Evolutionary conservation across 768 basidiomycete species (phyloP), one percentile per base, ranked within the genome.

Genomic region (Lactarius vividus): DNA sequence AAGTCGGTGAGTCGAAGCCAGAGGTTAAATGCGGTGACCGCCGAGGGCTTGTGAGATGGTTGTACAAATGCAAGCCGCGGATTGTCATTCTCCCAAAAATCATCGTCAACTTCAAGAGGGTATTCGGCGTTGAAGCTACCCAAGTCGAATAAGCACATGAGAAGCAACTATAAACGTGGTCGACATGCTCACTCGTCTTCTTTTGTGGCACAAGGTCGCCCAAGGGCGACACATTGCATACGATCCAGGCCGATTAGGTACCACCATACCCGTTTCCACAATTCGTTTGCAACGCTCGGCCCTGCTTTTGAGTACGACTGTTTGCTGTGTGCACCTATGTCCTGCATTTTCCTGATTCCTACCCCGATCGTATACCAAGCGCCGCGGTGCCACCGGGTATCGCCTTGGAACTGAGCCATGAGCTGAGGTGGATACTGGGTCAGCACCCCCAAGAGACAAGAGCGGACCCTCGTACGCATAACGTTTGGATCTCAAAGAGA

Each of bases 401-500:
- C 82, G 46, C 81, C 78, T 57, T 85, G 74, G 72, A 75, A 77
- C 74, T 78, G 78, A n/a, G 67, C 80, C 68, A 84, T 75, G 15
- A 87, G 73, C 85, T 86, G 61, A 29, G 23, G 70, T 56, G 55
- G 20, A 59, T 3, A 46, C 8, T 4, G 13, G 16, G 49, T 70
- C 20, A 52, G 39, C n/a, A 46, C 55, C 23, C 73, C 49, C 66
- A 71, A 20, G 73, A n/a, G 62, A 40, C 23, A 40, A 42, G 35
- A 31, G 56, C 15, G 61, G 23, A 39, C 66, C 59, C 71, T 70
- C 81, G 69, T 76, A 80, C 78, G 70, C 79, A 79, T 76, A 84
- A 74, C 3, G 83, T 81, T 73, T 89, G 87, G 8, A 88, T 77
- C 77, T 88, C 87, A 65, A 87, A 86, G 6, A 89, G 74, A 66